A percentile compares a stretch with the other conserved stretches of the same genome.
These are phyloP conservation scores for Coemansia sp. DNA, from an alignment of 192 early-diverging fungal genomes.

Conservation along the genomic window DNA sequence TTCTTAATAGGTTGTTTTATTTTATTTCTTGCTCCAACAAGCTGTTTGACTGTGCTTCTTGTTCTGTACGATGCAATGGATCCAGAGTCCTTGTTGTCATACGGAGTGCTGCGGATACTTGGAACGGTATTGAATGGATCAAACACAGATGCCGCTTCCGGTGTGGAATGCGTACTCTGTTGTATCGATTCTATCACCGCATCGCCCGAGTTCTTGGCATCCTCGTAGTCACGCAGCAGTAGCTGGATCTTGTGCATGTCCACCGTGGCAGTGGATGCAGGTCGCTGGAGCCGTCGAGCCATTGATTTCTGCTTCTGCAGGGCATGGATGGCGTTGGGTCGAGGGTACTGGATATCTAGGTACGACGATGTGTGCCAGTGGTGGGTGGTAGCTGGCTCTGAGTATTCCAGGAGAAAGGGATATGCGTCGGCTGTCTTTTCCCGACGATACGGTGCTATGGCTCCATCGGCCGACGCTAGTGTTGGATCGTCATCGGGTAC, in stretches of 20 bases:
- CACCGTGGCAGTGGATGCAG: neutral
- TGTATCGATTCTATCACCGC: slow-evolving; percentile 38
- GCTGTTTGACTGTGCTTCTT: slow-evolving; percentile 21
- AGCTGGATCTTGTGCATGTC: neutral
- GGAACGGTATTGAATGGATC: slow-evolving; percentile 39
- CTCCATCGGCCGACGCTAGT: slow-evolving; percentile 28
- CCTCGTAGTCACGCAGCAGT: slow-evolving; percentile 19
- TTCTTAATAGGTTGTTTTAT: too few relatives aligned
- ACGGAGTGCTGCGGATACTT: slow-evolving; percentile 32
- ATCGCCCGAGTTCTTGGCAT: slow-evolving; percentile 29
- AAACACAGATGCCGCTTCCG: slow-evolving; percentile 14
- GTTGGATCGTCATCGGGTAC: slow-evolving; percentile 44
- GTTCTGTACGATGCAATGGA: slow-evolving; percentile 21
- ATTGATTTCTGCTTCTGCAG: slow-evolving; percentile 9
- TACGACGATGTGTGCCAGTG: too few relatives aligned
- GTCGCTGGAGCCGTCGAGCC: slow-evolving; percentile 6
- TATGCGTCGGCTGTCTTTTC: slow-evolving; percentile 44
- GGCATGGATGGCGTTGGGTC: neutral
- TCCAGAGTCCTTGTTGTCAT: slow-evolving; percentile 8
- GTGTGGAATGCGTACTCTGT: slow-evolving; percentile 17
- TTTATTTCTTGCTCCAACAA: too few relatives aligned
- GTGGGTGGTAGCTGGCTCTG: too few relatives aligned
- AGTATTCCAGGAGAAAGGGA: slow-evolving; percentile 26
- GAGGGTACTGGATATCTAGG: neutral
- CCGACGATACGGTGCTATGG: slow-evolving; percentile 30